Base-by-base conservation (phyloP, 345 rosid species). In the Citrus cavaleriei region DNA sequence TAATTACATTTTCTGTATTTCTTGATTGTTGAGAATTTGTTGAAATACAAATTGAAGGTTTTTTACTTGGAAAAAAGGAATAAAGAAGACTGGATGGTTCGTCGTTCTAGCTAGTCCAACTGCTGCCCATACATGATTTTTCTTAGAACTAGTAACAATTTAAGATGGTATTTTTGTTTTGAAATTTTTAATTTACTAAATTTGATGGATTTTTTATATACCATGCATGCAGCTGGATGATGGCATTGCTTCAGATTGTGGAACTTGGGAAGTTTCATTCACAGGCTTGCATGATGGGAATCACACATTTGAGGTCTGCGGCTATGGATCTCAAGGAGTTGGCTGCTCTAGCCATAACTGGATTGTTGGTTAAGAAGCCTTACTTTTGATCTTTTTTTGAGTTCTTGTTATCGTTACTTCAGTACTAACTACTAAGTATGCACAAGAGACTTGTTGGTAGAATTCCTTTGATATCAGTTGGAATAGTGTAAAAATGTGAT, bases 241-340 rank as follows among this genome's bases (percentile, higher is more conserved):
- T 81, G 91, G 83, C 10, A 40, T 63, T 67, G 77, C 85, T 78
- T 83, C 91, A 77, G 89, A 89, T 66, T 93, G 98, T 77, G 88
- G 85, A 72, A 74, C 58, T 73, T 76, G 84, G 86, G 62, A 84
- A 78, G 81, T 85, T 83, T 78, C 78, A n/a, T 93, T 89, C 82
- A 58, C 83, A 9, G 88, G 87, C 59, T 85, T 95, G 84, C 77
- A 65, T 59, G 99, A 93, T 6, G 99, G 99, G 30, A 86, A 86
- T 59, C 99, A 95, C 86, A 78, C 90, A 68, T 91, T 93, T 82
- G 86, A 82, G 85, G 94, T 93, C 81, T 93, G 99, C 78, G 51
- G 81, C 77, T 85, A 86, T 69, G 85, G 84, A 80, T 78, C 85
- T 78, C 83, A 62, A 76, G 89, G 85, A 86, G 79, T 73, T 84